Evolutionary conservation across 2,329 filamentous ascomycete species (phyloP).

Genomic region (Aspergillus alliaceus): DNA sequence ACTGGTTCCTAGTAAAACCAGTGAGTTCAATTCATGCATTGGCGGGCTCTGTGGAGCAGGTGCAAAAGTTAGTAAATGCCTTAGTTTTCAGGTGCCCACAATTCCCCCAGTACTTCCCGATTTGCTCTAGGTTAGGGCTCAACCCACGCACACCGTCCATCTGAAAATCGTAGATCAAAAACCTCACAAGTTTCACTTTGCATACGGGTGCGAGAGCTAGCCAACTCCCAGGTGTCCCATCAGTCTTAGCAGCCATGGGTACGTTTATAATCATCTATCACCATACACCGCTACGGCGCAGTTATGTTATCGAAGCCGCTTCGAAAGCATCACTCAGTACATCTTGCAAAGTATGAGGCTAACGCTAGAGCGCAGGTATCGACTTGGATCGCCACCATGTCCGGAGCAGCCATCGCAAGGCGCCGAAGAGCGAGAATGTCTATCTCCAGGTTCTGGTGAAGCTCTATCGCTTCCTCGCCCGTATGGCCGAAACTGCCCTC

Average conservation of each 20-base stretch:
- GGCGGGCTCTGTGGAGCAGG: neutral
- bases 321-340: neutral
- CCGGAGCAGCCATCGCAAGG: constrained; percentile 76
- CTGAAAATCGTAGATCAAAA: constrained; percentile 42
- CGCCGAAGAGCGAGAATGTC: constrained; percentile 97
- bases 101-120: constrained; percentile 12
- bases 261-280: constrained; percentile 22
- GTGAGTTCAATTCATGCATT: neutral
- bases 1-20: neutral
- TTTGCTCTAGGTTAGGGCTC: constrained; percentile 44
- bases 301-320: neutral
- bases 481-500: constrained; percentile 51
- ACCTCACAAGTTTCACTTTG: constrained; percentile 34
- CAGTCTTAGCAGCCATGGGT: constrained; percentile 47
- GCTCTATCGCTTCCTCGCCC: constrained; percentile 94
- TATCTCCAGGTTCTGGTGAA: constrained; percentile 97
- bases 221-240: constrained; percentile 40
- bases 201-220: constrained; percentile 42
- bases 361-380: constrained; percentile 45
- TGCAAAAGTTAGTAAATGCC: neutral
- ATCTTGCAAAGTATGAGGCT: constrained; percentile 7
- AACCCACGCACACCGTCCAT: constrained; percentile 45
- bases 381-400: constrained; percentile 64
- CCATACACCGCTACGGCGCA: neutral
- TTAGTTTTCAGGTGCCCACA: neutral